Conservation (phyloP, 2,329 filamentous ascomycete species). For the Fusarium veterinarium region DNA sequence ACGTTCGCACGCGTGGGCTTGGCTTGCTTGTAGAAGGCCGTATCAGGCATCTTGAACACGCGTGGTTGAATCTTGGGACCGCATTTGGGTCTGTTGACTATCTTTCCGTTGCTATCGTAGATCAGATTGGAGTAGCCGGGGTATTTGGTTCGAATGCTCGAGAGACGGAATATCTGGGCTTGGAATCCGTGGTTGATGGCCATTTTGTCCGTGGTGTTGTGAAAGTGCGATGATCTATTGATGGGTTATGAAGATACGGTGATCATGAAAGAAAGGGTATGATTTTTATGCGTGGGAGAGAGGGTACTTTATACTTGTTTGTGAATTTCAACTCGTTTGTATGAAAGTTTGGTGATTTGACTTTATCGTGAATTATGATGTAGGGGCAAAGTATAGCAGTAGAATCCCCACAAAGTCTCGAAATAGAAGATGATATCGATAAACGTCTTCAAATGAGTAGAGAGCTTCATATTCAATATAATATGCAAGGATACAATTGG, state of each 20-base stretch:
- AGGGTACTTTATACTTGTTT: neutral
- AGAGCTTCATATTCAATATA: neutral
- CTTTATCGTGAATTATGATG: neutral
- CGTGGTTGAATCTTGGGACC: neutral
- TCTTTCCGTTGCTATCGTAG: neutral
- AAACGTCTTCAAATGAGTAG: neutral
- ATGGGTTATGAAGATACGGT: too few species aligned
- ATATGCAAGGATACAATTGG: neutral
- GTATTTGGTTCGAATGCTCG: neutral
- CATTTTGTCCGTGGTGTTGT: neutral
- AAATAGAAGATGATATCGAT: fast-evolving
- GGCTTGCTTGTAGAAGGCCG: neutral
- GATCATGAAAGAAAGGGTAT: fast-evolving
- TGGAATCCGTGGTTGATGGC: neutral
- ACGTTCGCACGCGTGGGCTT: too few species aligned
- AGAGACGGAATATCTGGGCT: neutral
- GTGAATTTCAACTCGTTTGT: fast-evolving
- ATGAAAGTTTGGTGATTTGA: neutral
- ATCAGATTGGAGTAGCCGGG: neutral
- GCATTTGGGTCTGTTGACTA: neutral
- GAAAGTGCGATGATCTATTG: neutral
- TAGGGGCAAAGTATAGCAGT: too few species aligned
- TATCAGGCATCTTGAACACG: neutral
- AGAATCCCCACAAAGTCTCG: fast-evolving
- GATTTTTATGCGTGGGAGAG: fast-evolving